Evolutionary conservation across 1,139 yeast genomes (phyloP).

Genomic region (Taiozyma onychis): DNA sequence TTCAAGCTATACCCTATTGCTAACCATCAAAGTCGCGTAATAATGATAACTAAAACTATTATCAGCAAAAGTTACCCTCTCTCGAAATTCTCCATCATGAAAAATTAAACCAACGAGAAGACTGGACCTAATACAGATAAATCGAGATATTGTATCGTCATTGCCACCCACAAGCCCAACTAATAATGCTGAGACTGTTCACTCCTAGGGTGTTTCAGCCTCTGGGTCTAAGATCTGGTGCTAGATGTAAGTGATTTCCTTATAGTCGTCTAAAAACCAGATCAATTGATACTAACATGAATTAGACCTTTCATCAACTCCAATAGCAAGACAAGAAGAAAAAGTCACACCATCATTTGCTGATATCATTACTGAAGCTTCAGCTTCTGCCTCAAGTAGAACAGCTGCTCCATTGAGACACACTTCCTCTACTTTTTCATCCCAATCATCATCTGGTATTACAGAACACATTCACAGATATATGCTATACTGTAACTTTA

Average conservation of each 20-base stretch:
- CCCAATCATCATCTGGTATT: slow-evolving; percentile 6
- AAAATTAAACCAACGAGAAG: not conserved
- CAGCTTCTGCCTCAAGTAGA: not conserved
- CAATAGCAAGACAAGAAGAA: not conserved
- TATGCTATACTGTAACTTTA: slow-evolving; percentile 71
- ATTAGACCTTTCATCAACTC: slow-evolving; percentile 1
- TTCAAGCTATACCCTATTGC: too few species aligned
- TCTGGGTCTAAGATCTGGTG: not conserved
- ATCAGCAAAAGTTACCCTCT: not conserved
- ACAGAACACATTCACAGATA: slow-evolving; percentile 37
- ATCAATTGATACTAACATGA: not conserved
- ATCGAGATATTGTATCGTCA: not conserved
- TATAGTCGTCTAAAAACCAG: not conserved
- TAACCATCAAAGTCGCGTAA: too few species aligned
- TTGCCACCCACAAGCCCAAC: not conserved
- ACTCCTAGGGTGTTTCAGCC: not conserved
- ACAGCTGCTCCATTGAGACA: not conserved
- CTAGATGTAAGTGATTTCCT: not conserved
- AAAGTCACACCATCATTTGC: not conserved
- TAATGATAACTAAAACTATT: too few species aligned
- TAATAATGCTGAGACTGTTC: slow-evolving; percentile 2
- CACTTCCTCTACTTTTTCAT: slow-evolving; percentile 1
- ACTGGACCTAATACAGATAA: not conserved
- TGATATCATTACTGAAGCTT: not conserved
- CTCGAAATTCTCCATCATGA: not conserved